Conservation (phyloP, 371 early-diverging fungal genomes). For the Mucor plumbeus region DNA sequence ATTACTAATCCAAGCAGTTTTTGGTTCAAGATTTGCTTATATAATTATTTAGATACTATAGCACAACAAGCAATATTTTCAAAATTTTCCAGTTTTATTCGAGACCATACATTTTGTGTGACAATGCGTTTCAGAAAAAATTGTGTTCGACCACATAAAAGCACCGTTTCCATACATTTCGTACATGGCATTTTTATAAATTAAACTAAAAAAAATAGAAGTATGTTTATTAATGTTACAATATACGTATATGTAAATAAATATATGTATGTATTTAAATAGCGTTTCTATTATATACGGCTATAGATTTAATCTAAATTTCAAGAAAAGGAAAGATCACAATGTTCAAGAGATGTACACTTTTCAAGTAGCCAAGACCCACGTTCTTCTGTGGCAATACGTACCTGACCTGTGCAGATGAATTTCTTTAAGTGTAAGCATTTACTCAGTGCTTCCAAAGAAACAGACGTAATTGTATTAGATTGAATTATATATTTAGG, state of each 20-base stretch:
- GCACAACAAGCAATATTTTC: too few species aligned
- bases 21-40: not conserved
- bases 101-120: not conserved
- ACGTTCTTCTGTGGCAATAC: slow-evolving; percentile 15
- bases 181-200: too few species aligned
- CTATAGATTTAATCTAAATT: not conserved
- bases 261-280: not conserved
- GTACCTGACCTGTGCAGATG: slow-evolving; percentile 26
- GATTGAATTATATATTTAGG: slow-evolving; percentile 24
- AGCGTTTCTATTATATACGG: not conserved
- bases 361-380: slow-evolving; percentile 4
- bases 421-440: slow-evolving; percentile 16
- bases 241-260: not conserved
- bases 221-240: not conserved
- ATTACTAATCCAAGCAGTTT: too few species aligned
- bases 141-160: not conserved
- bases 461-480: slow-evolving; percentile 23
- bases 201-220: not conserved
- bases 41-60: too few species aligned
- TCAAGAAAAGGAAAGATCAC: slow-evolving; percentile 16
- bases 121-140: not conserved
- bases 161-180: too few species aligned
- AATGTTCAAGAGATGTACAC: slow-evolving; percentile 3
- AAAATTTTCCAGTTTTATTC: not conserved
- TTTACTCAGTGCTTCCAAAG: slow-evolving; percentile 15